Evolutionary conservation across 2,329 filamentous ascomycete species (phyloP).

Genomic region (Blumeria graminis): DNA sequence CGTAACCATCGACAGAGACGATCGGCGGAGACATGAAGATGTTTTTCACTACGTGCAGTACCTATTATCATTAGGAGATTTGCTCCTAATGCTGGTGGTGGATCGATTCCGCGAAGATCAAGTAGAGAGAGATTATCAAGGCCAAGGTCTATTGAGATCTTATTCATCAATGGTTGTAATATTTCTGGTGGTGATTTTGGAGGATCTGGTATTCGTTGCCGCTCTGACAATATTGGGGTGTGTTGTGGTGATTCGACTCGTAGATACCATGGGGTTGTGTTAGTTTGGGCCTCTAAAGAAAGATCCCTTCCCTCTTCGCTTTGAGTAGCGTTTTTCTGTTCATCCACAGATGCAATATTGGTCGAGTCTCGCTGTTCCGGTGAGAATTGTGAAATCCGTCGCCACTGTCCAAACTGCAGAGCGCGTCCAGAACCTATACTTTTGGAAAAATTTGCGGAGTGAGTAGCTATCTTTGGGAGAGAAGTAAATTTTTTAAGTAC

Average conservation of each 20-base stretch:
- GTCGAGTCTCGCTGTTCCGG: too few relatives aligned
- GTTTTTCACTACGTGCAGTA: conserved; percentile 76
- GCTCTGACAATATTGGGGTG: conserved; percentile 21
- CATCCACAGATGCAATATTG: too few relatives aligned
- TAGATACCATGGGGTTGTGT: conserved; percentile 56
- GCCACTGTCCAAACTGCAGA: too few relatives aligned
- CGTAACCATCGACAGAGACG: conserved; percentile 73
- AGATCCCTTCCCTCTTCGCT: neutral
- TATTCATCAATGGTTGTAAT: conserved; percentile 47
- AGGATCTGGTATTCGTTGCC: conserved; percentile 35
- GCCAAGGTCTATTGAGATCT: conserved; percentile 63
- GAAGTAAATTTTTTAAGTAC: too few relatives aligned
- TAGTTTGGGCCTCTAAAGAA: neutral
- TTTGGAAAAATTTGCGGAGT: too few relatives aligned
- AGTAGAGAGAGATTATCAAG: conserved; percentile 59
- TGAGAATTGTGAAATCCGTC: too few relatives aligned
- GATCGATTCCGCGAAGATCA: conserved; percentile 65
- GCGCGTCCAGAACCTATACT: too few relatives aligned
- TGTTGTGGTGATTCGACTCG: conserved; percentile 32
- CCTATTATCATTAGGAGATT: conserved; percentile 84
- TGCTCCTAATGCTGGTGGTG: conserved; percentile 64
- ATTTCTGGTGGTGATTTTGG: conserved; percentile 38
- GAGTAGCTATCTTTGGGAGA: too few relatives aligned
- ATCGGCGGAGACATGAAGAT: conserved; percentile 76
- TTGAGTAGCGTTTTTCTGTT: too few relatives aligned